Evolutionary conservation across 345 rosid genomes (phyloP).

Genomic region (Corymbia maculata): DNA sequence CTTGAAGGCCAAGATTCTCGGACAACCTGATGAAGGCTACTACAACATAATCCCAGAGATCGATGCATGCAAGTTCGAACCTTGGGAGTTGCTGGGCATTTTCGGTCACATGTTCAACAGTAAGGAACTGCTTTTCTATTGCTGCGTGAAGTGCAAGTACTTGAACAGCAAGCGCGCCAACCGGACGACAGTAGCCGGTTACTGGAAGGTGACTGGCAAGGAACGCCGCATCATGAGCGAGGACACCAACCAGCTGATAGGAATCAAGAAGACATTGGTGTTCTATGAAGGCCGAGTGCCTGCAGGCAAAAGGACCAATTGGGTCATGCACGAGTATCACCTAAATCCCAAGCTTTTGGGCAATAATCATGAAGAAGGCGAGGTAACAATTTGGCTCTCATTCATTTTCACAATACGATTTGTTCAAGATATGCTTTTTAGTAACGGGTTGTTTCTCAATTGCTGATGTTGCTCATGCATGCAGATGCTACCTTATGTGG

Average conservation of each 20-base stretch:
- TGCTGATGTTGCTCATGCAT: background rate
- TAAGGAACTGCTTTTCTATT: constrained; percentile 28
- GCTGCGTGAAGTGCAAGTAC: constrained; percentile 10
- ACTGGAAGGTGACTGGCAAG: constrained; percentile 43
- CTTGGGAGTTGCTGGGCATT: constrained; percentile 34
- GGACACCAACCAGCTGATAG: constrained; percentile 3
- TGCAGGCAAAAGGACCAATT: constrained; percentile 1
- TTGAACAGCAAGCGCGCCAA: constrained; percentile 1
- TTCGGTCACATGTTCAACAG: background rate
- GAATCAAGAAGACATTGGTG: constrained; percentile 29
- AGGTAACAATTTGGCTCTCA: background rate
- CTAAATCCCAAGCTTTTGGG: constrained; percentile 1
- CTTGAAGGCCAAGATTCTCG: constrained; percentile 21
- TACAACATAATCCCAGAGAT: constrained; percentile 17
- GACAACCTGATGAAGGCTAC: background rate
- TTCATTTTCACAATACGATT: background rate
- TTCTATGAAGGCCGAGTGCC: constrained; percentile 7
- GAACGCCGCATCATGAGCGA: constrained; percentile 3
- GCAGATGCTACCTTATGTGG: background rate
- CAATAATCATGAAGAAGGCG: background rate
- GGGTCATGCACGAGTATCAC: constrained; percentile 32
- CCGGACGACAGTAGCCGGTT: constrained; percentile 25
- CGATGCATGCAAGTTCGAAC: constrained; percentile 22
- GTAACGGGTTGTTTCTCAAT: background rate
- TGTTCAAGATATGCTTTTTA: background rate